Conservation (phyloP, 768 basidiomycete genomes). For the Lentinula boryana region DNA sequence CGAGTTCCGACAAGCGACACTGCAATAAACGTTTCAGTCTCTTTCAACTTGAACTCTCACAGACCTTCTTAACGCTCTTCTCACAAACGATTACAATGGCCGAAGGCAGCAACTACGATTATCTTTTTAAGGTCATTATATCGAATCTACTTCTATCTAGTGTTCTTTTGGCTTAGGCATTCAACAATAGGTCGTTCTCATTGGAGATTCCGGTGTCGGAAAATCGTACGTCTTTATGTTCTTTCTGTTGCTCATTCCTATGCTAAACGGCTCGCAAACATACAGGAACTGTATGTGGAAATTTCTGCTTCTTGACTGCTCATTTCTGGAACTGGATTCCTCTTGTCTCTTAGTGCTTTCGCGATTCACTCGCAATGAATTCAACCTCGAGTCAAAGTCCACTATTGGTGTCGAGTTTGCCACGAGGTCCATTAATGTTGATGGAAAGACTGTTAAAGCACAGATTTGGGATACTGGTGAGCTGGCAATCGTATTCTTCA, state of each 20-base stretch:
- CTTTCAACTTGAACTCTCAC: neutral
- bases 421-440: conserved; percentile 91
- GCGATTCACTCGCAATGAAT: conserved; percentile 99
- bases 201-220: conserved; percentile 98
- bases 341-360: conserved; percentile 71
- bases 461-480: conserved; percentile 99
- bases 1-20: neutral
- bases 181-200: conserved; percentile 79
- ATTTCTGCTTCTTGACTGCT: neutral
- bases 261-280: conserved; percentile 2
- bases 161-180: neutral
- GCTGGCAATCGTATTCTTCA: conserved; percentile 19
- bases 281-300: conserved; percentile 27
- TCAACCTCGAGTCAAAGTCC: conserved; percentile 98
- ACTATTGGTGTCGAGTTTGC: conserved; percentile 99
- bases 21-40: neutral
- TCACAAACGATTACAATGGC: conserved; percentile 48
- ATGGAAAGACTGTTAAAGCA: conserved; percentile 94
- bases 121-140: conserved; percentile 86
- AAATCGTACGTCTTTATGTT: conserved; percentile 78
- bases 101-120: conserved; percentile 96
- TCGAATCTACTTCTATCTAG: conserved; percentile 1
- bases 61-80: conserved; percentile 7
- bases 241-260: neutral
- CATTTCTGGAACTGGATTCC: neutral